Conservation (phyloP, 345 rosid species). For the Erodium maritimum region DNA sequence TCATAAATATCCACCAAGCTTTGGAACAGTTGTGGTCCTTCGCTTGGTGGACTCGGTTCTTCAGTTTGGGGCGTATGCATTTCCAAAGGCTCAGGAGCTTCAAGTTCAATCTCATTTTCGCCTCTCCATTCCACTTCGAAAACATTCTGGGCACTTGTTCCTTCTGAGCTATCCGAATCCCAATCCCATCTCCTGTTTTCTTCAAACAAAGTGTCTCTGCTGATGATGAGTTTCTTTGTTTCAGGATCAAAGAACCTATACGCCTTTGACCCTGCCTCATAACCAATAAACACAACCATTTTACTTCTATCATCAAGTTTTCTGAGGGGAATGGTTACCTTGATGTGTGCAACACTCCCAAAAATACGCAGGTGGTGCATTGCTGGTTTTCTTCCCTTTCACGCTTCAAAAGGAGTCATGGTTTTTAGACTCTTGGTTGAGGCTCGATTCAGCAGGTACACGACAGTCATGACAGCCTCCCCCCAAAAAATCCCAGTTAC, state of each 20-base stretch:
- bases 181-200: neutral
- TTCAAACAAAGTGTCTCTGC: slow-evolving; percentile 7
- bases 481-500: slow-evolving; percentile 3
- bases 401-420: neutral
- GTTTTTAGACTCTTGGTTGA: slow-evolving; percentile 5
- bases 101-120: too few relatives aligned
- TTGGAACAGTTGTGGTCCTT: too few relatives aligned
- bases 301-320: slow-evolving; percentile 6
- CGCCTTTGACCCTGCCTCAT: slow-evolving; percentile 5
- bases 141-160: too few relatives aligned
- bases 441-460: slow-evolving; percentile 4
- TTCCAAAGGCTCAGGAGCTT: too few relatives aligned
- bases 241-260: slow-evolving; percentile 9
- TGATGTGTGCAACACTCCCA: slow-evolving; percentile 7
- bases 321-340: slow-evolving; percentile 12
- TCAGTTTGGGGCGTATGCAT: too few relatives aligned
- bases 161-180: slow-evolving; percentile 2
- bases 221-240: neutral
- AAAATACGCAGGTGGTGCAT: neutral
- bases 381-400: slow-evolving; percentile 1
- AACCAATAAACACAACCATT: slow-evolving; percentile 17
- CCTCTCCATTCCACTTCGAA: too few relatives aligned
- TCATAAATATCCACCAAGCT: too few relatives aligned
- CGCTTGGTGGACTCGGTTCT: too few relatives aligned
- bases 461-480: slow-evolving; percentile 3